Base-by-base conservation (phyloP, 2,329 filamentous ascomycete species). In the Aspergillus sp. region DNA sequence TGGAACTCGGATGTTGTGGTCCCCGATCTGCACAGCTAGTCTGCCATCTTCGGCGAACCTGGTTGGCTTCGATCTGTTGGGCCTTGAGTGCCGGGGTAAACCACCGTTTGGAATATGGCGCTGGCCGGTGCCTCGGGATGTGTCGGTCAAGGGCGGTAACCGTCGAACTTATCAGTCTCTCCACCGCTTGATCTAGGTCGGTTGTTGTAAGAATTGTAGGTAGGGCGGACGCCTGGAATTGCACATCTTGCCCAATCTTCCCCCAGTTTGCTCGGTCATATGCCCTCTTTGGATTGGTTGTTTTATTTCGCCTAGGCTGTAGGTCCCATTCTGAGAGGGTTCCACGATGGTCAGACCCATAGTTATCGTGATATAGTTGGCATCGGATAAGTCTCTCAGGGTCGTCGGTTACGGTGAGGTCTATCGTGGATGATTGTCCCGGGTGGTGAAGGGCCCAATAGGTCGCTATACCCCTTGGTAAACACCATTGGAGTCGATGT, bases 71-170 rank as follows among this genome's bases (percentile, higher is more conserved):
- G 6, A 31, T 41, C 20, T 63, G 56, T 48, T 67, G 51, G 5
- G 36, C 32, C 25, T 67, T 67, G 7, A 65, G 55, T 3, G 57
- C 59, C 1, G 53, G 58, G 2, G 57, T 63, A 29, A 65, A 66
- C 61, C 56, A 65, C 23, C 54, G 20, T 42, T 68, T 66, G 2
- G 57, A 56, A 50, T 66, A 67, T 34, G 52, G 53, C 9, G 34
- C 53, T 23, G 51, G 49, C 21, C 36, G 49, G 14, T 44, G 20
- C 14, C 46, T 10, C 17, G 52, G 58, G 21, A 54, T 55, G 43
- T 53, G 41, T 38, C 42, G 25, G 23, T 60, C 49, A 13, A 64
- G 43, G 4, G 48, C 54, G 14, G 25, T 3, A n/a, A 23, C 55
- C 14, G 32, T 55, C 2, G 38, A 29, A 7, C 31, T 3, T 14